phyloP scores from a whole-genome alignment of 2,329 filamentous ascomycete species.

The Penicillium concentricum region DNA sequence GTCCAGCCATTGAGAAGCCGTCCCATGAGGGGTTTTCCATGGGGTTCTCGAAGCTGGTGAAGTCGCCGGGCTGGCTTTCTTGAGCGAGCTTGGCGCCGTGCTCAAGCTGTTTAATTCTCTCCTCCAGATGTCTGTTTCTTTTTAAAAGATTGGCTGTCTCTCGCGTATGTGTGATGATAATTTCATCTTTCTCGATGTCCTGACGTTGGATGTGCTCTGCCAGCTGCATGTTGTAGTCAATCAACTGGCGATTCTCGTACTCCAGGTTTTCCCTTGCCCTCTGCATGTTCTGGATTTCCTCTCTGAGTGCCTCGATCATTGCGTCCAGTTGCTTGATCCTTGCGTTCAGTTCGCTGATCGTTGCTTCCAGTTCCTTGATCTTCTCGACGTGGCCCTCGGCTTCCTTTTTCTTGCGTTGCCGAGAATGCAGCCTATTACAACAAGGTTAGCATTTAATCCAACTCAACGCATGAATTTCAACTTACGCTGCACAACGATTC shows the following conservation, averaged over 20 bases:
- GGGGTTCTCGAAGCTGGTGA: constrained; percentile 79
- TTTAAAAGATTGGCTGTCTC: constrained; percentile 90
- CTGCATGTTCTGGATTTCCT: constrained; percentile 60
- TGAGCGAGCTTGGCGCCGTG: constrained; percentile 38
- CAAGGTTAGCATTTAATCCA: neutral
- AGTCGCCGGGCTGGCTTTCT: constrained; percentile 63
- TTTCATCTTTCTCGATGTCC: constrained; percentile 84
- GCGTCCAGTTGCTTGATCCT: neutral
- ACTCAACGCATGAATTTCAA: constrained; percentile 26
- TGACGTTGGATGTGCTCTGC: constrained; percentile 73
- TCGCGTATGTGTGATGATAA: constrained; percentile 82
- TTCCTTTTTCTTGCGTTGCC: constrained; percentile 97
- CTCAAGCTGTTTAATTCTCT: constrained; percentile 54
- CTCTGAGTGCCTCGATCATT: neutral
- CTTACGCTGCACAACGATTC: constrained; percentile 95
- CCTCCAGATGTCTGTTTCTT: constrained; percentile 75
- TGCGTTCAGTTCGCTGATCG: constrained; percentile 55
- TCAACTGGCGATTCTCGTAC: constrained; percentile 61
- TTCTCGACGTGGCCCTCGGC: constrained; percentile 58
- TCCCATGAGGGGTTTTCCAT: constrained; percentile 80
- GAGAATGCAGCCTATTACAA: constrained; percentile 74
- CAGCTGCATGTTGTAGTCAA: constrained; percentile 71
- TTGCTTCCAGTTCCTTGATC: constrained; percentile 63
- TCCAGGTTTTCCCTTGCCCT: constrained; percentile 55
- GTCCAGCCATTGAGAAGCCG: constrained; percentile 71